A percentile compares a stretch with the other conserved stretches of the same genome.
Evolutionary conservation across 1,284 basidiomycete genomes (phyloP).

Genomic region (Cyathus olla): DNA sequence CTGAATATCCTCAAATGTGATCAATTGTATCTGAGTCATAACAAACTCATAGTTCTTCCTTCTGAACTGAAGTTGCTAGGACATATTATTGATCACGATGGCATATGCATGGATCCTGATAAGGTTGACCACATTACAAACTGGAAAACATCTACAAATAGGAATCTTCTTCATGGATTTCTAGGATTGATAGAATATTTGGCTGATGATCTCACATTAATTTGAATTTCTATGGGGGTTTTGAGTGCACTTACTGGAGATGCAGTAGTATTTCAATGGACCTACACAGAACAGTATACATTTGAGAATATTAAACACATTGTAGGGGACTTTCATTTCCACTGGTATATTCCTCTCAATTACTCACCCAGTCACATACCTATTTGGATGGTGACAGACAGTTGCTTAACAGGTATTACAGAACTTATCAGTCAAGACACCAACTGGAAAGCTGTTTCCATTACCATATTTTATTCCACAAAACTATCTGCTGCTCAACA

Average conservation of each 20-base stretch:
- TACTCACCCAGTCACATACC: slow-evolving; percentile 19
- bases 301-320: slow-evolving; percentile 38
- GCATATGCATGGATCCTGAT: slow-evolving; percentile 49
- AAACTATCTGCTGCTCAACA: slow-evolving; percentile 40
- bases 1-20: slow-evolving; percentile 32
- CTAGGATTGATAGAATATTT: slow-evolving; percentile 37
- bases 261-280: slow-evolving; percentile 33
- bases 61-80: slow-evolving; percentile 41
- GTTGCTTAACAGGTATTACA: slow-evolving; percentile 33
- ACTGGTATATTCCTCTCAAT: slow-evolving; percentile 12
- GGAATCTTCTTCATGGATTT: slow-evolving; percentile 29
- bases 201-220: slow-evolving; percentile 27
- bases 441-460: slow-evolving; percentile 31
- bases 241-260: slow-evolving; percentile 32
- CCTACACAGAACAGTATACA: slow-evolving; percentile 35
- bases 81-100: slow-evolving; percentile 38
- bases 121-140: slow-evolving; percentile 42
- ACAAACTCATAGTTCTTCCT: slow-evolving; percentile 36
- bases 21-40: slow-evolving; percentile 32
- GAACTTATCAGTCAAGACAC: slow-evolving; percentile 39
- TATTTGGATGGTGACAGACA: slow-evolving; percentile 39
- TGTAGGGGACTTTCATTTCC: slow-evolving; percentile 12
- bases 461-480: slow-evolving; percentile 43
- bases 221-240: slow-evolving; percentile 35
- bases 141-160: slow-evolving; percentile 42